Evolutionary conservation across 257 asterid species (phyloP).

Genomic region (Schizonepeta tenuifolia): DNA sequence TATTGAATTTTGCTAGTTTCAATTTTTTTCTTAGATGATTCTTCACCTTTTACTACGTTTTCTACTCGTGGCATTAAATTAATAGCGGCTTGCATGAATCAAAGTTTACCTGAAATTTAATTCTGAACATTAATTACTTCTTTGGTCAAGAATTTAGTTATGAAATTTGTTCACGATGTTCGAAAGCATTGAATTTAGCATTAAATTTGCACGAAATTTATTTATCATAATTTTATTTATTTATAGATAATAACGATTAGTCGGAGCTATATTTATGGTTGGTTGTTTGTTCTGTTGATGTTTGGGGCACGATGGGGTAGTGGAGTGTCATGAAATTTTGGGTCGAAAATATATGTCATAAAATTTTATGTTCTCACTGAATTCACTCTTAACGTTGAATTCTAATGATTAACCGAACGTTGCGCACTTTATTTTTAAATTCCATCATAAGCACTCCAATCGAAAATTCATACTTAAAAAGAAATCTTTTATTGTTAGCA

Average conservation of each 20-base stretch:
- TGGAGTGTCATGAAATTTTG: conserved; percentile 36
- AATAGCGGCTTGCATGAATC: not conserved
- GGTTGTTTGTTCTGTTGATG: conserved; percentile 28
- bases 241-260: not conserved
- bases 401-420: conserved; percentile 38
- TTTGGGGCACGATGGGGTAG: conserved; percentile 36
- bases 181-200: conserved; percentile 10
- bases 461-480: not conserved
- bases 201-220: not conserved
- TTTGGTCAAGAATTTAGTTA: conserved; percentile 27
- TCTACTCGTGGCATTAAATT: conserved; percentile 22
- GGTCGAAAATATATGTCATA: conserved; percentile 3
- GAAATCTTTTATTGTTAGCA: too few species aligned
- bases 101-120: conserved; percentile 12
- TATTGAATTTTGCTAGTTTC: not conserved
- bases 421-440: conserved; percentile 5
- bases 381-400: conserved; percentile 30
- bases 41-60: not conserved
- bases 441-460: not conserved
- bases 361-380: not conserved
- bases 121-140: not conserved
- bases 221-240: not conserved
- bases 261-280: conserved; percentile 9
- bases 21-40: not conserved
- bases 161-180: conserved; percentile 4